Evolutionary conservation across 1,284 basidiomycete genomes (phyloP), one percentile per base, ranked within the genome.

Genomic region (Tilletiaria anomala): DNA sequence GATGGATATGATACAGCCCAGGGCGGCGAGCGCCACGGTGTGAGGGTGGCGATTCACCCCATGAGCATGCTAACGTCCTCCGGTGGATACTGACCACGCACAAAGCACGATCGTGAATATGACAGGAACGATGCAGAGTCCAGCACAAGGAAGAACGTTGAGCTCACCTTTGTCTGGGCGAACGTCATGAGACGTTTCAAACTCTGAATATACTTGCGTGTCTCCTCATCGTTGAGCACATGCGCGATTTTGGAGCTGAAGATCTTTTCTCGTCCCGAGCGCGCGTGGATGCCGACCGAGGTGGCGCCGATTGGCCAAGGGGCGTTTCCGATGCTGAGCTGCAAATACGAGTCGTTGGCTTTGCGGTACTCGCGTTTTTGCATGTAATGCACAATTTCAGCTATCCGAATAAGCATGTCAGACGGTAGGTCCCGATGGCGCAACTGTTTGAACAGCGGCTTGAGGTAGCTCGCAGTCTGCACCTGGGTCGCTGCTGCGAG

Each of bases 261-360:
- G 49, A 97, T 96, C 71, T 94, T 96, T 68, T 96, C 88, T 56
- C 89, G 78, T 0, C 88, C 89, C 1, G 85, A 89, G 63, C 93
- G 82, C 69, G 93, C 91, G 70, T 97, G 93, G 51, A 97, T 96
- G 71, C 91, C 87, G 71, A 94, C 91, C 82, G 91, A 91, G 45
- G 93, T 97, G 4, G 97, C 93, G 42, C 93, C 93, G 61, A 99
- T 96, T 0, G 93, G 93, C 93, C 93, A 99, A 1, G 93, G 89
- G 0, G 93, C 91, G 63, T 94, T 99, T 14, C 93, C 93, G 49
- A 99, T 99, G 3, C 84, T 89, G 23, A 99, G 72, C 18, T 91
- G 82, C 14, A 99, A 76, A 68, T 99, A 99, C 0, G 88, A 82
- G 65, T 99, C 93, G 61, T 97, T 97, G 1, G 93, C 93, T 45